Conservation (phyloP, 352 stramenopile genomes). For the Globisporangium iwayamae region DNA sequence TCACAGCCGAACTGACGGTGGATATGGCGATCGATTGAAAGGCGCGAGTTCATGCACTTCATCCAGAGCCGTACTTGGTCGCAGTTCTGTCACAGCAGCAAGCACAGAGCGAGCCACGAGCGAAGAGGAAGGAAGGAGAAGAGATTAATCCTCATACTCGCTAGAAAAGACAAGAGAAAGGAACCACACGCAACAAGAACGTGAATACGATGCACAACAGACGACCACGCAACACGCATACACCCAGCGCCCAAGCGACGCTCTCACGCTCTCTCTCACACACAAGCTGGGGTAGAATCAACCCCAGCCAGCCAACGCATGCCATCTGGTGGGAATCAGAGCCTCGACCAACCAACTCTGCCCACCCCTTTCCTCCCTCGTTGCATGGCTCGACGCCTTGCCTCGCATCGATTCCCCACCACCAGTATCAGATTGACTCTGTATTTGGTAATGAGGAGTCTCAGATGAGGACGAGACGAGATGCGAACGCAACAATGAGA, state of each 20-base stretch:
- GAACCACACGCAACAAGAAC: constrained; percentile 11
- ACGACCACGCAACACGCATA: not conserved
- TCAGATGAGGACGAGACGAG: not conserved
- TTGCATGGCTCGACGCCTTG: not conserved
- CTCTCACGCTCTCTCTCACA: not conserved
- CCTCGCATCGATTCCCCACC: not conserved
- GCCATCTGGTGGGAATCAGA: constrained; percentile 7
- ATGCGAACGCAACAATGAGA: not conserved
- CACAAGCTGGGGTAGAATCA: not conserved
- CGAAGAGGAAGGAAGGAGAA: not conserved
- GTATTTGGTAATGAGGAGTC: not conserved
- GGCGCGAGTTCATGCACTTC: not conserved
- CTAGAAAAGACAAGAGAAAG: not conserved
- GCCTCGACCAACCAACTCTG: not conserved
- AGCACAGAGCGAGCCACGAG: constrained; percentile 11
- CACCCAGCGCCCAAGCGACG: not conserved
- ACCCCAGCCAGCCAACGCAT: not conserved
- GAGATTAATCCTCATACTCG: constrained; percentile 15
- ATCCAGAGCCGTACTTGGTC: constrained; percentile 14
- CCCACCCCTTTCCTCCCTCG: not conserved
- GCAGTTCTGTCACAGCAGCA: constrained; percentile 11
- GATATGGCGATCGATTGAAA: not conserved
- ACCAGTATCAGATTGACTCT: not conserved
- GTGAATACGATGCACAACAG: constrained; percentile 11
- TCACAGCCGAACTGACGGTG: not conserved